These are phyloP conservation scores for Chlorella ohadii DNA, from an alignment of 139 green algal species.

Conservation along the genomic window DNA sequence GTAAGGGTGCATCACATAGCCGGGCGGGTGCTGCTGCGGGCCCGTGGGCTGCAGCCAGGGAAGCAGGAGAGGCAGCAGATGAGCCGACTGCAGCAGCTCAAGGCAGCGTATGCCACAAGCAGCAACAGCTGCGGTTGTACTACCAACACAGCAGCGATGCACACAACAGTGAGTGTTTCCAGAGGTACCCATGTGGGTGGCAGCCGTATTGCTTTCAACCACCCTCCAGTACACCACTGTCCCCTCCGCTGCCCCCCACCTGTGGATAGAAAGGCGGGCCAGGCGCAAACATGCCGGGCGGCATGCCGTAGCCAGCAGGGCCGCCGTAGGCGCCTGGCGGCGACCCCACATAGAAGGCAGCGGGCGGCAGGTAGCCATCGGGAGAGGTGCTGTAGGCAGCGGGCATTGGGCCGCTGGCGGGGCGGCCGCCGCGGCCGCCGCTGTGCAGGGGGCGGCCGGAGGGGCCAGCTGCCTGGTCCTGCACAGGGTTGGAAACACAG, in stretches of 20 bases:
- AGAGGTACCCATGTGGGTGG: too few species aligned
- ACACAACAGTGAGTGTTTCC: too few species aligned
- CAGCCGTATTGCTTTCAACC: too few species aligned
- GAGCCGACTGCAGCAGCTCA: background rate
- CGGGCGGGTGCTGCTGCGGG: background rate
- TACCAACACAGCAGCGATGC: background rate
- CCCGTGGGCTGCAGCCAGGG: background rate
- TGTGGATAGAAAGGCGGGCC: slow-evolving; percentile 14
- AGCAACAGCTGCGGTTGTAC: background rate
- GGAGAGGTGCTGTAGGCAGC: too few species aligned
- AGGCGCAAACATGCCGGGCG: background rate
- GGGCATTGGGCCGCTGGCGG: too few species aligned
- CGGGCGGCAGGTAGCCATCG: too few species aligned
- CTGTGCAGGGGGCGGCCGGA: background rate
- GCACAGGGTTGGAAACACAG: background rate
- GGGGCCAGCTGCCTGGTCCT: background rate
- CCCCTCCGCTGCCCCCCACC: background rate
- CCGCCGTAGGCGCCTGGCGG: background rate
- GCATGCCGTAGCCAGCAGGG: background rate
- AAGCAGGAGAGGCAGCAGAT: background rate
- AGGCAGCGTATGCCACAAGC: too few species aligned
- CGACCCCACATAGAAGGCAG: background rate
- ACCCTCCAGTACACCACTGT: background rate
- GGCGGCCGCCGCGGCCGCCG: too few species aligned
- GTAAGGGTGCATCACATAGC: slow-evolving; percentile 24